Base-by-base conservation (phyloP, 352 stramenopile genomes). In the Phytophthora palmivora region DNA sequence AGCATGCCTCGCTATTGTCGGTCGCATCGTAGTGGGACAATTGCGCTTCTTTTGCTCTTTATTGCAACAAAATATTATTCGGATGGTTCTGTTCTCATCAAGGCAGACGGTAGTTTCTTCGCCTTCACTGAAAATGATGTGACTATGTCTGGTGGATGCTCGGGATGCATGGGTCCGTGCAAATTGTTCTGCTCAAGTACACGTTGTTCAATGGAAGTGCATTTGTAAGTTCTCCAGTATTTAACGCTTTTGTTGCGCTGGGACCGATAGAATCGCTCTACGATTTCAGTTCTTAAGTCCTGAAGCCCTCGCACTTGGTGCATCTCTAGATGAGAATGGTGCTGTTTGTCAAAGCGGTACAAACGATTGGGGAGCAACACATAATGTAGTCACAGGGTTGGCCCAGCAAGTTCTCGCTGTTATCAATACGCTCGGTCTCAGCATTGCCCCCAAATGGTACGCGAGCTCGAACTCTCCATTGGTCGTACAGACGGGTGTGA, bases 151-250 rank as follows among this genome's bases (percentile, higher is more conserved):
- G 47, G 58, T 3, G 58, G 58, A 6, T 67, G 58, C 19, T 43
- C 49, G 2, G 49, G 14, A 1, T 66, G 57, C 22, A 52, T 59
- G 30, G 50, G 39, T 18, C 41, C 48, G 4, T 67, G 58, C 43
- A 59, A 60, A 67, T 61, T n/a, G 39, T 41, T 9, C 26, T 67
- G 18, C 48, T 67, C 32, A 67, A 67, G 58, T 67, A 61, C 42
- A 15, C 37, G 7, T 22, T 58, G 18, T 69, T 69, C 45, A 53
- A 61, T 16, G 30, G 44, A 12, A 57, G 28, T 2, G 47, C 37
- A 6, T 43, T 69, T 37, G 34, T 55, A 1, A 69, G 50, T 21
- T 44, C 53, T 8, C 60, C 60, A 18, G 32, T 46, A 4, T 69
- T 58, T 33, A 62, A 63, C 21, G 52, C 38, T 3, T 57, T 69